Percentiles rank a stretch among this genome's conserved stretches.
phyloP scores from a whole-genome alignment of 192 early-diverging fungal species.

The Helicostylum pulchrum region DNA sequence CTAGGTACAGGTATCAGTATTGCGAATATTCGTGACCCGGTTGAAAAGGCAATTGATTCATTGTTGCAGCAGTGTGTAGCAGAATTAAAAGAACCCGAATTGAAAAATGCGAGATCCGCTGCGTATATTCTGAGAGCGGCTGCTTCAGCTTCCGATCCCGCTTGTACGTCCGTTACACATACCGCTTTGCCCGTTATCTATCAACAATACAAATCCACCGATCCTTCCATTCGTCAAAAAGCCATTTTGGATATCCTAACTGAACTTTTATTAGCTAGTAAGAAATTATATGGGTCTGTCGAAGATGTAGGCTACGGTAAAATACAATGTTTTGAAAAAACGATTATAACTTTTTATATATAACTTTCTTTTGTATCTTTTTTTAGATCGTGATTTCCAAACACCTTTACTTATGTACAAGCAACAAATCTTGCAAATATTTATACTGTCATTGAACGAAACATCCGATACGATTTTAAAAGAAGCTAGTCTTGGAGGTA shows the following conservation, averaged over 20 bases:
- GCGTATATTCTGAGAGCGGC: constrained; percentile 61
- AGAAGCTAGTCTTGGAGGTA: constrained; percentile 63
- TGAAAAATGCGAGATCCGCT: constrained; percentile 64
- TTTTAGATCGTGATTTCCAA: constrained; percentile 51
- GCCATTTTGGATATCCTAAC: constrained; percentile 64
- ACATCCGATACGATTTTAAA: constrained; percentile 59
- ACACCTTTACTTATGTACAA: constrained; percentile 72
- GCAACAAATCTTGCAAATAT: constrained; percentile 65
- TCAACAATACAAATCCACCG: constrained; percentile 50
- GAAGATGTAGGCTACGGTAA: constrained; percentile 39
- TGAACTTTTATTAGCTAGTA: constrained; percentile 69
- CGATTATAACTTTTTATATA: not conserved
- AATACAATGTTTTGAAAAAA: constrained; percentile 3
- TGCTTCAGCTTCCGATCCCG: constrained; percentile 63
- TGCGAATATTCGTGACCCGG: constrained; percentile 38
- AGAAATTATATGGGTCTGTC: constrained; percentile 55
- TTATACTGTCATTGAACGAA: constrained; percentile 56
- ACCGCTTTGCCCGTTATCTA: constrained; percentile 62
- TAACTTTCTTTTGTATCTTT: constrained; percentile 5
- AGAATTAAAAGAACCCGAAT: constrained; percentile 56
- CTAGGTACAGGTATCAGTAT: constrained; percentile 59
- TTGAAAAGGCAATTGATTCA: constrained; percentile 48
- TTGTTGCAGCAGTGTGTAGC: constrained; percentile 54
- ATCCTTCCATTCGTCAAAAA: constrained; percentile 51
- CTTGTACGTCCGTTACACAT: constrained; percentile 57